These are phyloP conservation scores for Apophysomyces elegans DNA, from an alignment of 371 early-diverging fungal genomes.

Conservation along the genomic window DNA sequence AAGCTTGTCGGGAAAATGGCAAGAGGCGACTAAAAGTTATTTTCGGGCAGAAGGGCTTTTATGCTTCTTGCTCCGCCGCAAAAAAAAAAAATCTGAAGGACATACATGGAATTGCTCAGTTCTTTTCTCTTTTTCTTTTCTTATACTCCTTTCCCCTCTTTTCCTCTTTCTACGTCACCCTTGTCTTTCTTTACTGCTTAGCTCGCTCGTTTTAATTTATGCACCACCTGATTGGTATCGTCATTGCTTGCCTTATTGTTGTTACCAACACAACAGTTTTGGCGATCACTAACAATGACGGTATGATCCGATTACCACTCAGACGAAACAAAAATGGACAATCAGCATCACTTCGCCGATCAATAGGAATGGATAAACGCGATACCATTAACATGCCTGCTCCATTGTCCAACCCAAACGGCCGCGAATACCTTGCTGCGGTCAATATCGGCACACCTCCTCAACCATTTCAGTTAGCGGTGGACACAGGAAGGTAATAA, in stretches of 20 bases:
- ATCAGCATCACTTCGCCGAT: slow-evolving; percentile 16
- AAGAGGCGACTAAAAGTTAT: slow-evolving; percentile 2
- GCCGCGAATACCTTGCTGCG: slow-evolving; percentile 34
- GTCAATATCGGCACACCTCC: slow-evolving; percentile 43
- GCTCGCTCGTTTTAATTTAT: background rate
- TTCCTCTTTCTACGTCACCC: background rate
- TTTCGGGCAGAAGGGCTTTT: slow-evolving; percentile 4
- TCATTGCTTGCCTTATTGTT: slow-evolving; percentile 13
- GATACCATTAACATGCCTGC: slow-evolving; percentile 1
- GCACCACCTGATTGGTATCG: slow-evolving; percentile 12
- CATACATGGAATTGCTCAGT: background rate
- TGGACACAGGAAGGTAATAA: slow-evolving; percentile 48
- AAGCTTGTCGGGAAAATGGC: background rate
- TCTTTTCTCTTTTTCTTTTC: background rate
- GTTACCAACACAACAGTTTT: slow-evolving; percentile 8
- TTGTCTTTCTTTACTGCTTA: background rate
- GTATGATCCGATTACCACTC: slow-evolving; percentile 19
- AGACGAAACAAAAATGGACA: slow-evolving; percentile 23
- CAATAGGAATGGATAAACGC: slow-evolving; percentile 3
- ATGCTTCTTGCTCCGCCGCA: slow-evolving; percentile 2
- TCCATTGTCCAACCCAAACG: slow-evolving; percentile 32
- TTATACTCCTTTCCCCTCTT: slow-evolving; percentile 8
- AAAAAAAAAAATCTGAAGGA: background rate
- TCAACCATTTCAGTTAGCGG: slow-evolving; percentile 33
- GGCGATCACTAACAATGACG: background rate